Conservation (phyloP, 2,329 filamentous ascomycete genomes). For the Aaosphaeria pasadenensis region DNA sequence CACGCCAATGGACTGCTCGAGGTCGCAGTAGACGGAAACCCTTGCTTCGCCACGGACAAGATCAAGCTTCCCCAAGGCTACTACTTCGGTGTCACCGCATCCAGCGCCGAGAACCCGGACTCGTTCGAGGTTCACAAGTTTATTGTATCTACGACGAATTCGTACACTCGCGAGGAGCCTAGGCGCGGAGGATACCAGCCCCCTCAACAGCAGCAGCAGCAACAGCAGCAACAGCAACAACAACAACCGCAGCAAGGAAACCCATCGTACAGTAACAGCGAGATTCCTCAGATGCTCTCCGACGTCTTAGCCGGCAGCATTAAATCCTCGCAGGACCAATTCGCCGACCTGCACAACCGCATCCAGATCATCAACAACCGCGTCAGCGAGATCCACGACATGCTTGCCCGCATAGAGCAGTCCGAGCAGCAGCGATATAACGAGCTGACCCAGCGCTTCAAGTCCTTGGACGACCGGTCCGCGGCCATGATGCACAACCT, state of each 20-base stretch:
- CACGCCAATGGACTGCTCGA: conserved; percentile 62
- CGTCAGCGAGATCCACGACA: conserved; percentile 59
- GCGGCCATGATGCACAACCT: conserved; percentile 46
- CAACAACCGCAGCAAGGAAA: conserved; percentile 9
- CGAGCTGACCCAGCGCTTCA: conserved; percentile 44
- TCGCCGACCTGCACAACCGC: conserved; percentile 80
- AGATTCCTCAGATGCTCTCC: conserved; percentile 39
- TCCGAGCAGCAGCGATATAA: conserved; percentile 56
- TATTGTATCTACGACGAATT: conserved; percentile 59
- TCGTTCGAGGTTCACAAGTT: conserved; percentile 93
- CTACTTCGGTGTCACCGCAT: conserved; percentile 81
- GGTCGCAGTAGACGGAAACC: conserved; percentile 74
- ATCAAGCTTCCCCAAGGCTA: conserved; percentile 77
- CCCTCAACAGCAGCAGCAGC: conserved; percentile 29
- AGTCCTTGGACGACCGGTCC: conserved; percentile 29
- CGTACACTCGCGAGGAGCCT: conserved; percentile 33
- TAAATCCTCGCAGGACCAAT: conserved; percentile 57
- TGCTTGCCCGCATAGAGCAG: conserved; percentile 51
- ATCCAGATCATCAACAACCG: conserved; percentile 72
- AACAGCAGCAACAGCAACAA: conserved; percentile 23
- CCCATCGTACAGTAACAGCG: conserved; percentile 10
- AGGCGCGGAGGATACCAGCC: conserved; percentile 25
- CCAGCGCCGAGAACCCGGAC: conserved; percentile 86
- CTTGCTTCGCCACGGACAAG: conserved; percentile 80
- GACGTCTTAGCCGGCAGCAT: conserved; percentile 45